These are phyloP conservation scores for Phytophthora capsici DNA, from an alignment of 352 stramenopile species.

Conservation along the genomic window DNA sequence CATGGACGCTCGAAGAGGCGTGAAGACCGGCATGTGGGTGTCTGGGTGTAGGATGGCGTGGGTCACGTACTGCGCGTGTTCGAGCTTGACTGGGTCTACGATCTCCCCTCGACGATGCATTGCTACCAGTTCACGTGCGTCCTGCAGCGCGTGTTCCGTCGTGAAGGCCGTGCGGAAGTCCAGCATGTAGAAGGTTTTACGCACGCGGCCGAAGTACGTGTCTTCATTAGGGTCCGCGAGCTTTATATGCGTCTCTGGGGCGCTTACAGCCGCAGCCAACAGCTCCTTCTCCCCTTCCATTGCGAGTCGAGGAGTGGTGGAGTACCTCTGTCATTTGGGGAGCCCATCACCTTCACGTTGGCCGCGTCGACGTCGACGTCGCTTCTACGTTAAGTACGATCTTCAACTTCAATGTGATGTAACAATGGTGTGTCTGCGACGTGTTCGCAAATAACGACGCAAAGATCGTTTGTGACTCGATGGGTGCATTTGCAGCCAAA, in stretches of 20 bases:
- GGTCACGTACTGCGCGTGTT: constrained; percentile 70
- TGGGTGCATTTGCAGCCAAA: constrained; percentile 7
- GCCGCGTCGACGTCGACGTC: constrained; percentile 4
- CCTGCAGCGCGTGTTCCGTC: constrained; percentile 50
- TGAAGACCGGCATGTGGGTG: constrained; percentile 67
- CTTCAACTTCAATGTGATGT: constrained; percentile 18
- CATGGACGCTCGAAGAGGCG: constrained; percentile 82
- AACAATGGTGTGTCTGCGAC: constrained; percentile 16
- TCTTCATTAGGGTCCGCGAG: constrained; percentile 76
- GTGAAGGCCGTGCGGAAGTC: constrained; percentile 83
- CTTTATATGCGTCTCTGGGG: constrained; percentile 54
- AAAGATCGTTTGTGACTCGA: constrained; percentile 13
- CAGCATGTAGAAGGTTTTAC: constrained; percentile 85
- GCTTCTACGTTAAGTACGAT: constrained; percentile 8
- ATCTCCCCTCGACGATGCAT: constrained; percentile 46
- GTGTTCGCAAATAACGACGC: constrained; percentile 6
- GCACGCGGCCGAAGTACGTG: constrained; percentile 78
- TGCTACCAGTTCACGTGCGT: constrained; percentile 52
- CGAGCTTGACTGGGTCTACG: constrained; percentile 47
- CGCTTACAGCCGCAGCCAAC: constrained; percentile 18
- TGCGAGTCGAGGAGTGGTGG: not conserved
- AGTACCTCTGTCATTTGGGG: not conserved
- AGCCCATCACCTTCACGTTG: not conserved
- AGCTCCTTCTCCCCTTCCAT: constrained; percentile 33
- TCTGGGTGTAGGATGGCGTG: constrained; percentile 80